Conservation (phyloP, 257 asterid genomes). For the Ballota nigra region DNA sequence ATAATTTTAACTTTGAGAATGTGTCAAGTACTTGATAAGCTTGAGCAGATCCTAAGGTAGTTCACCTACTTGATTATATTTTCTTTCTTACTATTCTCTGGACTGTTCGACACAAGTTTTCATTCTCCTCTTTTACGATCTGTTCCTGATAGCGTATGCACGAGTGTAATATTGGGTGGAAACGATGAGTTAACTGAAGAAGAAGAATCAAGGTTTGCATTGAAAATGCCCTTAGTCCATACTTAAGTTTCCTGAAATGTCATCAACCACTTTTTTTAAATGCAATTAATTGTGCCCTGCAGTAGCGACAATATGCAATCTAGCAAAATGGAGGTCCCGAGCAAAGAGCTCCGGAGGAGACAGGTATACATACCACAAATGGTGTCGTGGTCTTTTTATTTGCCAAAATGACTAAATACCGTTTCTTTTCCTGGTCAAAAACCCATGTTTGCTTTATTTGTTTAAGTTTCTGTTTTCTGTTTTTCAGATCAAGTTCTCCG, state of each 20-base stretch:
- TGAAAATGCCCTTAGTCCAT: conserved; percentile 8
- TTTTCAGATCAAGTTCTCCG: conserved; percentile 76
- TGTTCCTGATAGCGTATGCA: conserved; percentile 59
- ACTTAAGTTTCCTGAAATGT: conserved; percentile 19
- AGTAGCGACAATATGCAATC: conserved; percentile 67
- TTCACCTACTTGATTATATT: conserved; percentile 21
- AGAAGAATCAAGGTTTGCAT: conserved; percentile 86
- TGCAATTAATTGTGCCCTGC: conserved; percentile 27
- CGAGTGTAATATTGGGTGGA: conserved; percentile 85
- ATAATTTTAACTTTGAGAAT: conserved; percentile 73
- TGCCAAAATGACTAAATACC: background rate
- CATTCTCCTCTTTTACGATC: conserved; percentile 21
- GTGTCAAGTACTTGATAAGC: conserved; percentile 92
- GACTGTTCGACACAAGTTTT: conserved; percentile 1
- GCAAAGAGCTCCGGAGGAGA: conserved; percentile 87
- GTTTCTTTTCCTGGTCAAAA: background rate
- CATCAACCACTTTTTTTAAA: conserved; percentile 11
- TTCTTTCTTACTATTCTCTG: background rate
- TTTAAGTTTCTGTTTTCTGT: background rate
- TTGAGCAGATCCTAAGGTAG: conserved; percentile 92
- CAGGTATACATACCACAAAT: conserved; percentile 51
- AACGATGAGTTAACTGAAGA: conserved; percentile 79
- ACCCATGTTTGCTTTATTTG: background rate
- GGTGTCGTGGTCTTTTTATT: background rate
- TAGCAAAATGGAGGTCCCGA: conserved; percentile 70